These are phyloP conservation scores for Lotmaria passim DNA, from an alignment of 208 protist species.

Conservation along the genomic window DNA sequence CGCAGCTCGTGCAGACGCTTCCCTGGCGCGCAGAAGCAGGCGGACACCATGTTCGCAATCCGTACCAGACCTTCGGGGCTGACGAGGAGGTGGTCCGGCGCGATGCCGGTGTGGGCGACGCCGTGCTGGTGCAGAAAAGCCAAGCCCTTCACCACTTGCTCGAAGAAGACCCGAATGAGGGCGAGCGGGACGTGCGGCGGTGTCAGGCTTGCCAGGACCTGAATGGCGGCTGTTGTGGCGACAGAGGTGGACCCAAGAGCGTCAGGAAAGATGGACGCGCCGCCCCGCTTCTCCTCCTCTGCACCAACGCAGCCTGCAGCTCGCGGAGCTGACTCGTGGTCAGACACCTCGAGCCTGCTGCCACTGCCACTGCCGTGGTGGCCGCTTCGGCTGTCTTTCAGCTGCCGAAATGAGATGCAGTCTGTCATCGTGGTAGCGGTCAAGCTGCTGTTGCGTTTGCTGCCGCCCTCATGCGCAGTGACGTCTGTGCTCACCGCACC, in stretches of 20 bases:
- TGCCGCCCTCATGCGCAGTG: not conserved
- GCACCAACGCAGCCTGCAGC: not conserved
- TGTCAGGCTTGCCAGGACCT: not conserved
- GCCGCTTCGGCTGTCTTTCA: slow-evolving; percentile 2
- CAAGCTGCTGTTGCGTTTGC: slow-evolving; percentile 10
- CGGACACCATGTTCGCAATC: slow-evolving; percentile 79
- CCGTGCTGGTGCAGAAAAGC: slow-evolving; percentile 73
- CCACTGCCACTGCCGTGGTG: not conserved
- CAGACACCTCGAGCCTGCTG: not conserved
- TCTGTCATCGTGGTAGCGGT: not conserved
- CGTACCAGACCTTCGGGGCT: slow-evolving; percentile 64
- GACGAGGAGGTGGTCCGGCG: slow-evolving; percentile 87
- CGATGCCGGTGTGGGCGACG: slow-evolving; percentile 83
- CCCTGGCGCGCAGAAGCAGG: slow-evolving; percentile 56
- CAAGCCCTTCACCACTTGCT: slow-evolving; percentile 75
- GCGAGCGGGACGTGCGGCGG: slow-evolving; percentile 22
- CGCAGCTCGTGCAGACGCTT: slow-evolving; percentile 59
- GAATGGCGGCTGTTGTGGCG: slow-evolving; percentile 9
- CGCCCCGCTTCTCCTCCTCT: not conserved
- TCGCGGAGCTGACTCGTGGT: not conserved
- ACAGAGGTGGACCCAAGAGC: not conserved
- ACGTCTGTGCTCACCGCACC: not conserved
- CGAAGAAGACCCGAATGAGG: slow-evolving; percentile 51
- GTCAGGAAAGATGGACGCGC: not conserved
- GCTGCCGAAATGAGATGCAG: not conserved